Base-by-base conservation (phyloP, 164 flowering plant genomes). In the Vitis cinerea region DNA sequence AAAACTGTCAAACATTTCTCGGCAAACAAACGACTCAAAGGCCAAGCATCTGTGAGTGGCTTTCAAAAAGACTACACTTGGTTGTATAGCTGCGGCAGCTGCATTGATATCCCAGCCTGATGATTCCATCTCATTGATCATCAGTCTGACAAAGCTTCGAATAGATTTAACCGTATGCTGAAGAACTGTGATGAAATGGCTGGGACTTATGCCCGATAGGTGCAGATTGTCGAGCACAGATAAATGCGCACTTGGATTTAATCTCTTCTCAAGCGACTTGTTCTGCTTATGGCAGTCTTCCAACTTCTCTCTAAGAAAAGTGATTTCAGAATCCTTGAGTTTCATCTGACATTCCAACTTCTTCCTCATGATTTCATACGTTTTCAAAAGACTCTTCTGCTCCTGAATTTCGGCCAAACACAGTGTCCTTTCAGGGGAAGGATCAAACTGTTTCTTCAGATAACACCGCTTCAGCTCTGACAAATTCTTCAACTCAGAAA, bases 401-500 rank as follows among this genome's bases (percentile, higher is more conserved):
- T 90, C 96, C 67, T 85, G 80, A 72, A 85, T 77, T 73, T 90
- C 96, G 1, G 91, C 90, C 56, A 72, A 48, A 19, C 77, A 12
- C 52, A 78, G 63, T 0, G 83, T 61, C 3, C 68, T 76, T 59
- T 82, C 87, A 0, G 92, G 88, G 1, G 80, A 78, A 29, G 75
- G 72, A 77, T 87, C 91, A 51, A 83, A 74, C 78, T 84, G 86
- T 61, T 83, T 83, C 76, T 90, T 88, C 71, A 78, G 44, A 73
- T 65, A 86, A 72, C 86, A 72, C 71, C 80, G 93, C 72, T 89
- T 90, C 71, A 89, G 54, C 64, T 88, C 90, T 4, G 97, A 87
- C 68, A 90, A 74, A 49, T 8, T 71, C 66, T 79, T 81, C 74
- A 90, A 65, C 81, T 90, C 92, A 0, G 75, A 75, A 2, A 90